A percentile compares a stretch with the other conserved stretches of the same genome.
Conservation (phyloP, 495 filamentous ascomycete species). For the Trichoderma reesei region DNA sequence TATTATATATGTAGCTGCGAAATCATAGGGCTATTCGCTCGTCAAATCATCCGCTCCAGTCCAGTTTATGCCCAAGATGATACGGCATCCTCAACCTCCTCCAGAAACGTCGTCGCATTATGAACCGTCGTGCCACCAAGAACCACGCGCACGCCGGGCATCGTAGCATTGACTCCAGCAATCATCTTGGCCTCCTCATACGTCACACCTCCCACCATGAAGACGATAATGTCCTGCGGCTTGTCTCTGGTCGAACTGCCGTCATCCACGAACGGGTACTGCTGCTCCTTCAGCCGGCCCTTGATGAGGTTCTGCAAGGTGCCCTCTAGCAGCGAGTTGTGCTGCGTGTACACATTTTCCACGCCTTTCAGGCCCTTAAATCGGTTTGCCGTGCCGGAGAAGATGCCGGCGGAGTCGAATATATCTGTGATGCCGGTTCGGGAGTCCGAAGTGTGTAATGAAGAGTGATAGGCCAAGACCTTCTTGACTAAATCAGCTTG, state of each 20-base stretch:
- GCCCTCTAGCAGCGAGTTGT: conserved; percentile 77
- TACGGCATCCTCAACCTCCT: conserved; percentile 75
- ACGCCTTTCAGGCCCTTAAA: conserved; percentile 95
- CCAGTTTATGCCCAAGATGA: conserved; percentile 80
- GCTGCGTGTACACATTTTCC: conserved; percentile 97
- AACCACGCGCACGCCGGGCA: conserved; percentile 80
- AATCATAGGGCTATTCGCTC: too few species aligned
- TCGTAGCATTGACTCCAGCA: conserved; percentile 81
- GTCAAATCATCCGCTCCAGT: conserved; percentile 19
- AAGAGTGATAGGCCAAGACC: conserved; percentile 72
- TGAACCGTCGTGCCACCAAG: conserved; percentile 76
- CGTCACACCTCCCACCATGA: conserved; percentile 85
- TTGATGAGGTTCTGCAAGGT: conserved; percentile 90
- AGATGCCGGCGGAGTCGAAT: conserved; percentile 85
- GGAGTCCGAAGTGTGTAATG: conserved; percentile 61
- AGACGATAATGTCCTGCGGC: conserved; percentile 90
- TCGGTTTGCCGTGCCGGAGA: conserved; percentile 76
- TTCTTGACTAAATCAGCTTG: conserved; percentile 65
- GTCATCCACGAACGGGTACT: conserved; percentile 89
- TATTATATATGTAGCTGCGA: not conserved
- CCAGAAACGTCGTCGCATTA: conserved; percentile 78
- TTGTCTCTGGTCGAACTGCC: conserved; percentile 78
- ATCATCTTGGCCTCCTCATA: conserved; percentile 96
- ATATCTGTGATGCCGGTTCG: conserved; percentile 72
- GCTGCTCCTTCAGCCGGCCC: conserved; percentile 69